phyloP scores from a whole-genome alignment of 2,329 filamentous ascomycete genomes.

The Pseudogymnoascus sp. region DNA sequence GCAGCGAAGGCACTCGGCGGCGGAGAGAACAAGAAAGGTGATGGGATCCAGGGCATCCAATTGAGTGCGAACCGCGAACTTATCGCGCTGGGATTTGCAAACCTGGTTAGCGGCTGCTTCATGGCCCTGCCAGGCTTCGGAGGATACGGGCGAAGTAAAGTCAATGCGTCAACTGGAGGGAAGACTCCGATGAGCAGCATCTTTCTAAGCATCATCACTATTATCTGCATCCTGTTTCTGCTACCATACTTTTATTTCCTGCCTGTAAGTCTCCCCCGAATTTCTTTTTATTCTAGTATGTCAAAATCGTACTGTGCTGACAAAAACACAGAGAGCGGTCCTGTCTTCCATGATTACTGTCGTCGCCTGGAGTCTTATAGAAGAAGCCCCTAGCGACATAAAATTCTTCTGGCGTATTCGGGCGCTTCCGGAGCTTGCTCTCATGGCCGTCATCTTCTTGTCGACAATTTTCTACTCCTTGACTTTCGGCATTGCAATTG shows the following conservation, averaged over 20 bases:
- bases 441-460: conserved; percentile 86
- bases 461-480: conserved; percentile 94
- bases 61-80: conserved; percentile 89
- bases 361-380: conserved; percentile 87
- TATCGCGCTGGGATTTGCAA: conserved; percentile 82
- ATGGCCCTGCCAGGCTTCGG: conserved; percentile 91
- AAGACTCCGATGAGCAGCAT: conserved; percentile 91
- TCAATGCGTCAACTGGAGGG: conserved; percentile 86
- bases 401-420: conserved; percentile 79
- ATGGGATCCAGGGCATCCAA: conserved; percentile 68
- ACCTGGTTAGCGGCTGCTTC: conserved; percentile 85
- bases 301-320: conserved; percentile 13
- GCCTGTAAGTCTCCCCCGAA: conserved; percentile 56
- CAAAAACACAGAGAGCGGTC: conserved; percentile 68
- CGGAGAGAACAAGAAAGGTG: conserved; percentile 41
- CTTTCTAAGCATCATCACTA: conserved; percentile 72
- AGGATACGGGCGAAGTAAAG: conserved; percentile 90
- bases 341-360: conserved; percentile 91
- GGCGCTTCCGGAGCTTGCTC: conserved; percentile 74
- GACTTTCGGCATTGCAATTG: conserved; percentile 85
- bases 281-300: conserved; percentile 9
- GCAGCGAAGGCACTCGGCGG: conserved; percentile 81
- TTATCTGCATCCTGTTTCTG: conserved; percentile 72
- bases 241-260: conserved; percentile 91
- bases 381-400: conserved; percentile 90